Conservation (phyloP, 2,329 filamentous ascomycete genomes). For the Polytolypa hystricis region DNA sequence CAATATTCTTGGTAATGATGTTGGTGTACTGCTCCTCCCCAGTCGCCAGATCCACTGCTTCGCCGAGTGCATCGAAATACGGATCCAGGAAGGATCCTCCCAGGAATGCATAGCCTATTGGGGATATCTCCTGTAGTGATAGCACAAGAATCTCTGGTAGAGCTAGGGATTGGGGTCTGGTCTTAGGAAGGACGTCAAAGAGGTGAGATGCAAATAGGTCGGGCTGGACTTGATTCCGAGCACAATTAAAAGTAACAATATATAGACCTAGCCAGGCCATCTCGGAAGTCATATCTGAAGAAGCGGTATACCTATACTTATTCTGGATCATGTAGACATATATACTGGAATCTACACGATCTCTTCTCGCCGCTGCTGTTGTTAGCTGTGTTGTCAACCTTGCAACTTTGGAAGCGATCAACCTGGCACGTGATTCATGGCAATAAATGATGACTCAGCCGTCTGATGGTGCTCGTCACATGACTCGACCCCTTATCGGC, state of each 20-base stretch:
- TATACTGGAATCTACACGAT: too few species aligned
- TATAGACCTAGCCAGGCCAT: constrained; percentile 56
- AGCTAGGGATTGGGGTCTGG: constrained; percentile 38
- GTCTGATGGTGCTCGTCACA: too few species aligned
- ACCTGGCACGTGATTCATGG: too few species aligned
- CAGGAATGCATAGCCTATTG: constrained; percentile 72
- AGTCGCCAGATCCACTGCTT: constrained; percentile 58
- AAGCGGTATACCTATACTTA: too few species aligned
- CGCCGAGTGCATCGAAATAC: constrained; percentile 61
- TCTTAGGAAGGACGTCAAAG: constrained; percentile 43
- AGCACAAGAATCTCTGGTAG: constrained; percentile 58
- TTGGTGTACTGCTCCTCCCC: constrained; percentile 51
- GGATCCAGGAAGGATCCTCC: constrained; percentile 67
- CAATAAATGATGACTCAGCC: too few species aligned
- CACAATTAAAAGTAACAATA: constrained; percentile 84
- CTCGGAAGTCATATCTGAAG: background rate
- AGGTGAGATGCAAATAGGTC: constrained; percentile 62
- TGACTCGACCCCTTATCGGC: too few species aligned
- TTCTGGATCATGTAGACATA: too few species aligned
- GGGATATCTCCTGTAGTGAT: constrained; percentile 77
- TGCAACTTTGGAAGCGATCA: too few species aligned
- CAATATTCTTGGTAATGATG: constrained; percentile 61
- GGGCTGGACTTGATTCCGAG: constrained; percentile 57
- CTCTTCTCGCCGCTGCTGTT: too few species aligned
- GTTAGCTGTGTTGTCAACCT: too few species aligned